These are phyloP conservation scores for Ascodesmis nigricans DNA, from an alignment of 495 filamentous ascomycete species.

Conservation along the genomic window DNA sequence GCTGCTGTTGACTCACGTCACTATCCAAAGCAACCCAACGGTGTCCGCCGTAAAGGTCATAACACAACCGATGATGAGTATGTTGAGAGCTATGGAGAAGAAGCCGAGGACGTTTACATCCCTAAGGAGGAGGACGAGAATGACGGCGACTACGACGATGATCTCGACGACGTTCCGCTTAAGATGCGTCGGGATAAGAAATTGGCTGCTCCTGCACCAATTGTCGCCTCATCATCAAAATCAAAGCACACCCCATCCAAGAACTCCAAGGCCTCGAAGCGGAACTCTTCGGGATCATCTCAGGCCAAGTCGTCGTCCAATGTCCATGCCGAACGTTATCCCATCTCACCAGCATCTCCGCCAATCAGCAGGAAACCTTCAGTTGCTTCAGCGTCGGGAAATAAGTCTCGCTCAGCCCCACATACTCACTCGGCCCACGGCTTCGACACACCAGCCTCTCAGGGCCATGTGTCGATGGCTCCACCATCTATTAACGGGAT, in stretches of 20 bases:
- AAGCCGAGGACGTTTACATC: slow-evolving; percentile 20
- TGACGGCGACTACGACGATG: slow-evolving; percentile 31
- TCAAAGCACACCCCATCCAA: slow-evolving; percentile 16
- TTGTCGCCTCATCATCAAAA: slow-evolving; percentile 3
- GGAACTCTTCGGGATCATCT: no score
- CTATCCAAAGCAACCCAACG: not conserved
- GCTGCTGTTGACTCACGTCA: not conserved
- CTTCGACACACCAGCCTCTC: not conserved
- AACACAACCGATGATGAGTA: slow-evolving; percentile 17
- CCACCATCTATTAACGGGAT: no score
- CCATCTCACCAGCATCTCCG: slow-evolving; percentile 48
- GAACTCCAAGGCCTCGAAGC: no score
- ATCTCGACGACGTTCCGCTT: slow-evolving; percentile 18
- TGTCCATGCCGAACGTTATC: slow-evolving; percentile 23
- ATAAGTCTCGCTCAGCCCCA: slow-evolving; percentile 11
- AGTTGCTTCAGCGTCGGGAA: slow-evolving; percentile 40
- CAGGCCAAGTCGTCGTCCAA: slow-evolving; percentile 24
- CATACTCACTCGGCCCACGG: not conserved
- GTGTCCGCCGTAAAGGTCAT: slow-evolving; percentile 3
- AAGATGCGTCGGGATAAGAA: slow-evolving; percentile 15
- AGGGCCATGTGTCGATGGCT: no score
- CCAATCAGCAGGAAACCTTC: slow-evolving; percentile 58
- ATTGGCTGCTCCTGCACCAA: slow-evolving; percentile 6
- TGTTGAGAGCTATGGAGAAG: slow-evolving; percentile 17
- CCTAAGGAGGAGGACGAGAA: slow-evolving; percentile 33